Conservation (phyloP, 805 yeast species). For the Pichia occidentalis region DNA sequence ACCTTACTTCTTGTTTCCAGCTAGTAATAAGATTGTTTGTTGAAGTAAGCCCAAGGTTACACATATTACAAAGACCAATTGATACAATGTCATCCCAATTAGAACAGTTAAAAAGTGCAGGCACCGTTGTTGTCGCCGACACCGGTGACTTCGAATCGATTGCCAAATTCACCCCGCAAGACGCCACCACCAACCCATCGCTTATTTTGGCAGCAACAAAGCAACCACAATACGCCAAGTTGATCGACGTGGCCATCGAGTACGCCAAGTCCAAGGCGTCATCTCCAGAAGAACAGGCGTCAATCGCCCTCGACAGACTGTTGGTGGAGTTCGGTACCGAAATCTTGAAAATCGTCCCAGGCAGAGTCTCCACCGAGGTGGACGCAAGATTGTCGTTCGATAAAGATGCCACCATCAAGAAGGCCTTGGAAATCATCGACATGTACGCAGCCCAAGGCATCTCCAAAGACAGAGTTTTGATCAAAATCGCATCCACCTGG, state of each 20-base stretch:
- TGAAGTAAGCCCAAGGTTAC: background rate
- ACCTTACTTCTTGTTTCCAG: no score
- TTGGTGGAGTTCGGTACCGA: slow-evolving; percentile 95
- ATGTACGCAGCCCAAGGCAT: slow-evolving; percentile 84
- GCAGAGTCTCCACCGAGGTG: slow-evolving; percentile 98
- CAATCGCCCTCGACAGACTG: slow-evolving; percentile 81
- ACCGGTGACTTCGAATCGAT: slow-evolving; percentile 98
- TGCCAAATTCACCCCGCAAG: slow-evolving; percentile 97
- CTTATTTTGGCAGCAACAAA: slow-evolving; percentile 92
- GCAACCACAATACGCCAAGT: slow-evolving; percentile 79
- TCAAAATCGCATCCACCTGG: slow-evolving; percentile 97
- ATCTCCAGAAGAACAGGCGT: slow-evolving; percentile 60
- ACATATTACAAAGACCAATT: background rate
- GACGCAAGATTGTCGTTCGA: slow-evolving; percentile 97
- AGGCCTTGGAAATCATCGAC: slow-evolving; percentile 86
- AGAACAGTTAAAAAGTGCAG: slow-evolving; percentile 89
- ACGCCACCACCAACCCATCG: slow-evolving; percentile 98
- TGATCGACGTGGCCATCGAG: slow-evolving; percentile 86
- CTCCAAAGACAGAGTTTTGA: slow-evolving; percentile 80
- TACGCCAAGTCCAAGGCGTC: slow-evolving; percentile 66
- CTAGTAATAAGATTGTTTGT: background rate
- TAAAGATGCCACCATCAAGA: slow-evolving; percentile 87
- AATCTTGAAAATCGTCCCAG: slow-evolving; percentile 92
- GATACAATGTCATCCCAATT: slow-evolving; percentile 59
- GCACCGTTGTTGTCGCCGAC: slow-evolving; percentile 96